Evolutionary conservation across 1,284 basidiomycete species (phyloP).

Genomic region (Inonotus hispidus): DNA sequence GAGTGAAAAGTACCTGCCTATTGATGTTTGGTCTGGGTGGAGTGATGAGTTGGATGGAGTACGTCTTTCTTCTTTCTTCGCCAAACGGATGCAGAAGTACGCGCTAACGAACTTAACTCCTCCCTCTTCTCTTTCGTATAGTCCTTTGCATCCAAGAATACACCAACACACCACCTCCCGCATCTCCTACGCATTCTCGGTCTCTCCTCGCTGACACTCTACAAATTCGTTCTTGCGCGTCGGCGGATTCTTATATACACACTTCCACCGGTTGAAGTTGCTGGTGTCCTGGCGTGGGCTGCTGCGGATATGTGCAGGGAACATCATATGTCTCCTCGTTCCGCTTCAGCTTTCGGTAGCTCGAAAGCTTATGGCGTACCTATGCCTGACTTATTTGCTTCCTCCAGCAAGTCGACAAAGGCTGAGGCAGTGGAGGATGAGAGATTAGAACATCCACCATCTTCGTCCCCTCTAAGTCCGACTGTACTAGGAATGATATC

Average conservation of each 20-base stretch:
- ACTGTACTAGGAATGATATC: constrained; percentile 74
- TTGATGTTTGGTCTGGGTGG: constrained; percentile 62
- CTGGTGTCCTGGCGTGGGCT: constrained; percentile 69
- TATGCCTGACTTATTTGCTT: constrained; percentile 15
- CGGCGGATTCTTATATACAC: constrained; percentile 71
- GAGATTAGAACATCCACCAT: constrained; percentile 17
- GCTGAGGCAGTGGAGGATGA: not conserved
- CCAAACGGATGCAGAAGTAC: too few relatives aligned
- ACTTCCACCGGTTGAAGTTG: constrained; percentile 68
- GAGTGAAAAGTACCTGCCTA: constrained; percentile 38
- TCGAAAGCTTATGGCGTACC: constrained; percentile 1
- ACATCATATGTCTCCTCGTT: constrained; percentile 34
- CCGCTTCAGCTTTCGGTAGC: not conserved
- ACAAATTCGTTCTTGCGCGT: constrained; percentile 70
- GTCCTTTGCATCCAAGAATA: constrained; percentile 33
- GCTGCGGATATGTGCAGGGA: constrained; percentile 68
- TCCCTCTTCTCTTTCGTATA: constrained; percentile 19
- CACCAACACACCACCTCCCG: constrained; percentile 59
- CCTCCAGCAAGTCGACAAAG: constrained; percentile 20
- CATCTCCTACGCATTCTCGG: constrained; percentile 69
- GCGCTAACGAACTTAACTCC: not conserved
- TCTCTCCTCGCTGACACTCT: constrained; percentile 67
- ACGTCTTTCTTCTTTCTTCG: constrained; percentile 20
- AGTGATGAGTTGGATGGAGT: constrained; percentile 54
- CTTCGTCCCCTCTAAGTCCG: constrained; percentile 44